Percentiles rank a stretch among this genome's conserved stretches.
These are phyloP conservation scores for Mycogone perniciosa DNA, from an alignment of 2,329 filamentous ascomycete species.

Conservation along the genomic window DNA sequence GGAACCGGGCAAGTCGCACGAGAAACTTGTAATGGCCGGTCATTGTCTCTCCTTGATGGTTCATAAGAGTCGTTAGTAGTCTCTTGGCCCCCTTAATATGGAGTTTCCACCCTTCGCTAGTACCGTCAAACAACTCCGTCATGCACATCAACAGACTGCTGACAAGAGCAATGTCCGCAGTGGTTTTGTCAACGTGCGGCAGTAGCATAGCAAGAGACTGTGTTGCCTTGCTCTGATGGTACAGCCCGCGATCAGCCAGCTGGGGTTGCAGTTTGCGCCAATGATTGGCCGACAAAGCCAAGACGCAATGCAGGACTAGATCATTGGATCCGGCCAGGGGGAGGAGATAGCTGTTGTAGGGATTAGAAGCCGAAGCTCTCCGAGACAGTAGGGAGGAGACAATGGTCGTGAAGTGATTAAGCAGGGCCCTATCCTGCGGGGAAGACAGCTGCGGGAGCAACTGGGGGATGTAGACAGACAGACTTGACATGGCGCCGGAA, in stretches of 20 bases:
- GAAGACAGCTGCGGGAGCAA: conserved; percentile 24
- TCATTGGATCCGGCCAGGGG: conserved; percentile 29
- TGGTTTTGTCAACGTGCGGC: conserved; percentile 27
- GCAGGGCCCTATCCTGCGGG: conserved; percentile 25
- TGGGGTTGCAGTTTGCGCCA: conserved; percentile 29
- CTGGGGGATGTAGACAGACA: conserved; percentile 25
- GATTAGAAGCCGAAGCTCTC: conserved; percentile 22
- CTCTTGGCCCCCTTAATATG: conserved; percentile 37
- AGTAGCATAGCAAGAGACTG: conserved; percentile 26
- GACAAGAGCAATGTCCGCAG: conserved; percentile 30
- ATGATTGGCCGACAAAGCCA: conserved; percentile 29
- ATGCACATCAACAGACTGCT: conserved; percentile 36
- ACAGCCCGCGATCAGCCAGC: conserved; percentile 23
- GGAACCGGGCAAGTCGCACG: conserved; percentile 25
- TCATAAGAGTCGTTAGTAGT: conserved; percentile 27
- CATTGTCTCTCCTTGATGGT: conserved; percentile 25
- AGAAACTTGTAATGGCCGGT: conserved; percentile 35
- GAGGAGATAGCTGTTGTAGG: conserved; percentile 27
- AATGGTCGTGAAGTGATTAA: conserved; percentile 30
- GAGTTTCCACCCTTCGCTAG: conserved; percentile 36
- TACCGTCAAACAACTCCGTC: conserved; percentile 37
- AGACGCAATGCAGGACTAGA: conserved; percentile 27
- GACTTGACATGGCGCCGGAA: conserved; percentile 13
- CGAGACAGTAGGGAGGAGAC: conserved; percentile 28
- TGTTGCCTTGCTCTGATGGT: conserved; percentile 28